Conservation (phyloP, 306 rosid genomes). For the Cucurbita ficifolia region DNA sequence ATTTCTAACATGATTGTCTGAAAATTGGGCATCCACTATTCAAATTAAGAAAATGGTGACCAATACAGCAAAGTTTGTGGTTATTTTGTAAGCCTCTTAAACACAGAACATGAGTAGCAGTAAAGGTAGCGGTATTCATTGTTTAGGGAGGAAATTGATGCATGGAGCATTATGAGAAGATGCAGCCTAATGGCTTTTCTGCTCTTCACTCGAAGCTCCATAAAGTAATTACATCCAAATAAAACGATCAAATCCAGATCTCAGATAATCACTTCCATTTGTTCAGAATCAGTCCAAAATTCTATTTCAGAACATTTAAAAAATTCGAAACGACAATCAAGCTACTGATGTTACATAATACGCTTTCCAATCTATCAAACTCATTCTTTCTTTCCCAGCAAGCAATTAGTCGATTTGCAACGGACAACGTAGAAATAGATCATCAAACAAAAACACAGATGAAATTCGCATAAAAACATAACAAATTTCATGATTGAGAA, state of each 20-base stretch:
- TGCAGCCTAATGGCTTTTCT: constrained; percentile 31
- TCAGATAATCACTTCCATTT: neutral
- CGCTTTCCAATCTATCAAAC: no score
- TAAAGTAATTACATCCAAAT: neutral
- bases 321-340: neutral
- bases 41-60: neutral
- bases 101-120: constrained; percentile 14
- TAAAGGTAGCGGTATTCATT: constrained; percentile 5
- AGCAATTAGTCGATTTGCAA: neutral
- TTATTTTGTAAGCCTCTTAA: constrained; percentile 14
- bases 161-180: constrained; percentile 49
- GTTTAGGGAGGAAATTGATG: constrained; percentile 20
- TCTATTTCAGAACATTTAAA: no score
- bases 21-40: neutral
- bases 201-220: constrained; percentile 11
- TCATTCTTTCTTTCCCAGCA: neutral
- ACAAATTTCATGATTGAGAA: neutral
- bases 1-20: neutral
- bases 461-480: neutral
- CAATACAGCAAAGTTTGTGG: neutral
- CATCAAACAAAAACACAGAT: neutral
- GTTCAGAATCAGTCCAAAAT: neutral
- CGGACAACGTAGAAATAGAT: neutral
- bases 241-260: neutral
- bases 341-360: neutral